These are phyloP conservation scores for Eryngium alpinum DNA, from an alignment of 140 eudicot genomes.

Conservation along the genomic window DNA sequence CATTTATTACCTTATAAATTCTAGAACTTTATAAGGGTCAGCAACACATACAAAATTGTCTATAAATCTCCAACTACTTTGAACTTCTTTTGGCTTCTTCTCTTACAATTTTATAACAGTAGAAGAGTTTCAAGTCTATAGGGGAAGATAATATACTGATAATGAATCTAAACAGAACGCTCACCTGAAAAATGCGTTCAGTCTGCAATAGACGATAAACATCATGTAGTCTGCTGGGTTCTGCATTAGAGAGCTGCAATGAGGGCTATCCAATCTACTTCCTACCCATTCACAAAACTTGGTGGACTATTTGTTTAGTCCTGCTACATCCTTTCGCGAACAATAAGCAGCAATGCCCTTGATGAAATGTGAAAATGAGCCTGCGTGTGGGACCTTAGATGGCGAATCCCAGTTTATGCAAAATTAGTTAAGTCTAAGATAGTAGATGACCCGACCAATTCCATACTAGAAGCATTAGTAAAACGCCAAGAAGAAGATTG, in stretches of 20 bases:
- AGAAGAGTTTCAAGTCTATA: not conserved
- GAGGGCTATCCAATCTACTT: constrained; percentile 72
- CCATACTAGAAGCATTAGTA: too few species aligned
- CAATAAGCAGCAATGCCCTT: constrained; percentile 12
- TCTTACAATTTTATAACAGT: too few species aligned
- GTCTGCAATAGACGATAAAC: constrained; percentile 56
- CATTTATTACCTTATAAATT: too few species aligned
- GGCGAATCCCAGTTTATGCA: not conserved
- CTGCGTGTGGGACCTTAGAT: constrained; percentile 42
- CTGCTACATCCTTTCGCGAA: constrained; percentile 23
- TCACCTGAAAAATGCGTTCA: constrained; percentile 70
- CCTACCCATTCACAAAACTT: constrained; percentile 17
- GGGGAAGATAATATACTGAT: not conserved
- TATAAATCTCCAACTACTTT: too few species aligned
- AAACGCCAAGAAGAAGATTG: too few species aligned
- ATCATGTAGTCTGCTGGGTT: constrained; percentile 38
- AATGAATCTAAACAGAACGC: not conserved
- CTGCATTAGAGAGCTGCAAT: constrained; percentile 21
- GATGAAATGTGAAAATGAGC: constrained; percentile 1
- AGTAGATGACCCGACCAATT: too few species aligned
- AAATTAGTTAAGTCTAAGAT: too few species aligned
- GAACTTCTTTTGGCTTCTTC: too few species aligned
- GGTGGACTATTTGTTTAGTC: constrained; percentile 17
- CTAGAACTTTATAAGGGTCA: too few species aligned
- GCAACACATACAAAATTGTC: too few species aligned